phyloP scores from a whole-genome alignment of 768 basidiomycete genomes.

The Nidularia sp. region DNA sequence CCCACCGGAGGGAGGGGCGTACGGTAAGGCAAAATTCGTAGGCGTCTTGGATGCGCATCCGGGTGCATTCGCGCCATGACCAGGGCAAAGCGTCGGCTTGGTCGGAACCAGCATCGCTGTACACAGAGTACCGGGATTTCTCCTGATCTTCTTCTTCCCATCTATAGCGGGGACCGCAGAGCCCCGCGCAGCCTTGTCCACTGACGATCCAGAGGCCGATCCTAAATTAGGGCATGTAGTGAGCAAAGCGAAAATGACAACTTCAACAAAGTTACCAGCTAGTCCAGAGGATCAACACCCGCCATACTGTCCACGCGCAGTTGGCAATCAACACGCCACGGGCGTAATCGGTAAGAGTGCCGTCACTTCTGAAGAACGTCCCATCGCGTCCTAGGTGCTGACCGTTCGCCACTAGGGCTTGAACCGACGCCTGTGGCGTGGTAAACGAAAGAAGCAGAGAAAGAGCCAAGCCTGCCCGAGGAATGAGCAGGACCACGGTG shows the following conservation, averaged over 20 bases:
- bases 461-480: slow-evolving; percentile 73
- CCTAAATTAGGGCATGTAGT: slow-evolving; percentile 29
- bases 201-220: slow-evolving; percentile 77
- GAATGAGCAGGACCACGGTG: slow-evolving; percentile 76
- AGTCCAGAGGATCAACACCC: slow-evolving; percentile 57
- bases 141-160: slow-evolving; percentile 82
- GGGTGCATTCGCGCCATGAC: slow-evolving; percentile 74
- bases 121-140: slow-evolving; percentile 44
- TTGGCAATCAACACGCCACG: slow-evolving; percentile 78
- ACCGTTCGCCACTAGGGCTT: slow-evolving; percentile 44
- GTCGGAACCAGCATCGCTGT: slow-evolving; percentile 45
- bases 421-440: slow-evolving; percentile 39
- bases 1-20: slow-evolving; percentile 27
- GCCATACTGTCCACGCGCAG: slow-evolving; percentile 78
- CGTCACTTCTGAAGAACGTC: slow-evolving; percentile 69
- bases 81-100: slow-evolving; percentile 59
- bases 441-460: slow-evolving; percentile 70
- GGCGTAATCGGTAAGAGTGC: slow-evolving; percentile 71
- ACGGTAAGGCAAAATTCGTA: slow-evolving; percentile 71
- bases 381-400: slow-evolving; percentile 48
- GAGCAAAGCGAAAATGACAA: neutral
- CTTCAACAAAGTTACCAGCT: slow-evolving; percentile 53
- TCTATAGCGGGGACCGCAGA: slow-evolving; percentile 78
- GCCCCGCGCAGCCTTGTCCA: slow-evolving; percentile 72
- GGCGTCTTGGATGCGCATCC: slow-evolving; percentile 69